Base-by-base conservation (phyloP, 2,329 filamentous ascomycete genomes). In the Monosporascus sp. region DNA sequence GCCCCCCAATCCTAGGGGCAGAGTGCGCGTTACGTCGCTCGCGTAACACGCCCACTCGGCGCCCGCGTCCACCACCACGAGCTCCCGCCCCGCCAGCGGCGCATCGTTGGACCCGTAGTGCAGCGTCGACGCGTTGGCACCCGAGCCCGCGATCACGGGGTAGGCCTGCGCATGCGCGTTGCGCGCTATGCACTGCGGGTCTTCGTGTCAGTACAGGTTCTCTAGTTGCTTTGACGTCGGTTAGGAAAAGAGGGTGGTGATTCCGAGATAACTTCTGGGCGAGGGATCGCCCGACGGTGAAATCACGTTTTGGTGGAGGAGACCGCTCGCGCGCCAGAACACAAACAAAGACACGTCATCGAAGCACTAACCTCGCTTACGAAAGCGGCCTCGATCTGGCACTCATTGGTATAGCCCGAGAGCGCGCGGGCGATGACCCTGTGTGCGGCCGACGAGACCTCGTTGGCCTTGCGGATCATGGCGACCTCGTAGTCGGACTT, bases 401-500 rank as follows among this genome's bases (percentile, higher is more conserved):
- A 83, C 74, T 99, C 93, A 61, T 89, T 95, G 18, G 71, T 77
- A 56, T 92, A 82, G 1, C 68, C 66, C 22, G 78, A 76, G 22
- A 94, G 77, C 2, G 78, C 76, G 58, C 79, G 75, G 52, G 93
- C 83, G 11, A 95, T 87, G 27, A 80, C 81, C 45, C 82, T 78
- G 70, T 97, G 94, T 0, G 88, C 94, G 37, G 79, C 76, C 1
- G 88, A 85, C 3, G 90, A 91, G 58, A 97, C 84, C 43, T 79
- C 81, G 65, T 92, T 94, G 37, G 94, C 93, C 54, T 85, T 84
- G 17, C 87, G 84, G 63, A 97, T 87, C 60, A 94, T 81, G 4
- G 82, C 84, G 50, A 97, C 79, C 67, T 99, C 93, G 66, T 95
- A 90, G n/a, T 81, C 78, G 47, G 89, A 86, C 74, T 97, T 97